Base-by-base conservation (phyloP, 257 asterid species). In the Fraxinus pennsylvanica region DNA sequence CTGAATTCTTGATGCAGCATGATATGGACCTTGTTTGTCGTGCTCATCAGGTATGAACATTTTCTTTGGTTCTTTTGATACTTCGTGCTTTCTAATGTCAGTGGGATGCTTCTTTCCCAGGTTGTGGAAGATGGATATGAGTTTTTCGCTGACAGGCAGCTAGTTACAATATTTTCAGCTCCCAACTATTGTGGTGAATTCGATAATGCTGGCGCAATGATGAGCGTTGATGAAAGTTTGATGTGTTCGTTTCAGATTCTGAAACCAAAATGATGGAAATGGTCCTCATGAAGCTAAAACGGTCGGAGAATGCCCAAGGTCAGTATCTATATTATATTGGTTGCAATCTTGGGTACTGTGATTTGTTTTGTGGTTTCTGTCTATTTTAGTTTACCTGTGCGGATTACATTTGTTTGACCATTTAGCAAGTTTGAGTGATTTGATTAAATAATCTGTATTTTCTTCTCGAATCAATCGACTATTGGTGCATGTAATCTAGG, bases 121-220 rank as follows among this genome's bases (percentile, higher is more conserved):
- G 97, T 92, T 76, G 97, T 92, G 71, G 97, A 92, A 84, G 97
- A 92, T 80, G 97, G 97, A 68, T 92, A 92, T 82, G 97, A 90
- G 68, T 92, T 92, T 82, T 92, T 92, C 3, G 96, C 97, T 71
- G 94, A 92, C 14, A 90, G 96, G 89, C 95, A 89, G 84, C 88
- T 91, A 68, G 97, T 92, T 68, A 92, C 97, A 32, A 88, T 92
- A 84, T 92, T 92, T 83, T 92, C 97, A 77, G 95, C 97, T 71
- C 96, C 97, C 74, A 90, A 92, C 85, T 92, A 90, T 79, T 90
- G 96, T 72, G 97, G 97, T 33, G 94, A 92, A 86, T 92, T 90
- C 74, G 95, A 90, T 74, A 92, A 92, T 87, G 96, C 97, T 76
- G 97, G 97, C 27, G 96, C 97, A 77, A 87, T 92, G 91, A 90